Conservation (phyloP, 2,329 filamentous ascomycete genomes). For the Xylariaceae sp. region DNA sequence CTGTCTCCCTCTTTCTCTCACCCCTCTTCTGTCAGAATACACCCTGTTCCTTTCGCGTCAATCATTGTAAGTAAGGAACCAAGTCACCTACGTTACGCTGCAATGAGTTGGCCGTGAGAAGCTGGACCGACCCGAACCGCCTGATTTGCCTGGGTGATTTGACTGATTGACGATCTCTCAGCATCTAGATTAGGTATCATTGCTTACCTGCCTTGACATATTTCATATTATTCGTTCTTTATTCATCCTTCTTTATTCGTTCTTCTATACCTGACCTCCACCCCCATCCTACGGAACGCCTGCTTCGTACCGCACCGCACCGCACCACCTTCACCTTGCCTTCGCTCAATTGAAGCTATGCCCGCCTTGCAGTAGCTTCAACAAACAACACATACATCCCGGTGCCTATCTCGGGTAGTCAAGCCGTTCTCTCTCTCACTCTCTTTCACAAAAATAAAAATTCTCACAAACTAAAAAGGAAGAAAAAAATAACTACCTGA, state of each 20-base stretch:
- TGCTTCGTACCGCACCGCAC: no score
- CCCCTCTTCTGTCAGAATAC: neutral
- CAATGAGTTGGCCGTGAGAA: slow-evolving; percentile 6
- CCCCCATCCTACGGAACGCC: neutral
- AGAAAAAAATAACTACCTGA: neutral
- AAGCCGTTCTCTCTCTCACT: slow-evolving; percentile 7
- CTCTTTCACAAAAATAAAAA: neutral
- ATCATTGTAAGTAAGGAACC: slow-evolving; percentile 31
- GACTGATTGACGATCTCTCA: slow-evolving; percentile 7
- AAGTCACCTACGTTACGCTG: neutral
- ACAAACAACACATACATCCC: slow-evolving; percentile 2
- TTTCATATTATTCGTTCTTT: no score
- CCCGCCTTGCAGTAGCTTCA: slow-evolving; percentile 5
- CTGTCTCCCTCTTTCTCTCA: neutral
- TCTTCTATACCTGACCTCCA: no score
- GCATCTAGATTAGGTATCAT: slow-evolving; percentile 19
- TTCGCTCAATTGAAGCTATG: neutral
- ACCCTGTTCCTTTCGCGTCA: slow-evolving; percentile 23
- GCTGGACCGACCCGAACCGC: slow-evolving; percentile 8
- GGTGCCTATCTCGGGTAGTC: neutral
- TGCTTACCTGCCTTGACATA: slow-evolving; percentile 3
- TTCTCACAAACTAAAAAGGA: neutral
- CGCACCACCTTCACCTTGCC: neutral
- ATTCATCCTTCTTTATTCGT: no score
- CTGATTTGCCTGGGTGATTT: slow-evolving; percentile 19